These are phyloP conservation scores for Geotrichum bryndzae DNA, from an alignment of 1,139 yeast species.

Conservation along the genomic window DNA sequence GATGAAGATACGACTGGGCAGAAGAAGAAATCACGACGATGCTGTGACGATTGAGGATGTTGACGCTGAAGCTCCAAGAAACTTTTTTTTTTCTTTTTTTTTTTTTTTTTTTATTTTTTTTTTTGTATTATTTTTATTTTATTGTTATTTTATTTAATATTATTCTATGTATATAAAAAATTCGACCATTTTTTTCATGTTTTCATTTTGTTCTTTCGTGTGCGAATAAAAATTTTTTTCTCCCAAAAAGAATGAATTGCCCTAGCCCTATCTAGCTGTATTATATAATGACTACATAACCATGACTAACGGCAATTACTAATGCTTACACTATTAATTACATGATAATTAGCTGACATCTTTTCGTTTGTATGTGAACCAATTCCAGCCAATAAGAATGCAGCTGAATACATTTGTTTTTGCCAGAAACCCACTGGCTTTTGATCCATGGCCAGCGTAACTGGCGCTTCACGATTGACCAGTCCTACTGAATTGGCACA, in stretches of 20 bases:
- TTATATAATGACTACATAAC: too few species aligned
- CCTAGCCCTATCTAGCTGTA: not conserved
- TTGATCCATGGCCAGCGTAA: not conserved
- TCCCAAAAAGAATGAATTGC: not conserved
- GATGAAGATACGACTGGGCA: not conserved
- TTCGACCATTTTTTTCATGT: not conserved
- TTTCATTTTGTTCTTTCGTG: not conserved
- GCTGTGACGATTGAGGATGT: not conserved
- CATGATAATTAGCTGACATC: not conserved
- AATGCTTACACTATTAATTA: too few species aligned
- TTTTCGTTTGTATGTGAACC: not conserved
- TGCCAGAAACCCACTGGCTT: not conserved
- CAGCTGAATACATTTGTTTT: not conserved
- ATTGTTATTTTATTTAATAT: not conserved
- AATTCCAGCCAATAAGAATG: not conserved
- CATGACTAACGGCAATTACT: not conserved
- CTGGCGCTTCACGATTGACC: not conserved
- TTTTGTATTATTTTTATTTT: not conserved
- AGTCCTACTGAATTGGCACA: not conserved
- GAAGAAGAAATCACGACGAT: not conserved
- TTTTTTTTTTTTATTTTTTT: not conserved
- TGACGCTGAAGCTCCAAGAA: not conserved
- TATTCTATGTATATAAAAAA: not conserved
- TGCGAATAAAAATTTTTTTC: not conserved
- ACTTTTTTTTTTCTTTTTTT: not conserved